phyloP scores from a whole-genome alignment of 495 filamentous ascomycete genomes.

The Alectoria sarmentosa region DNA sequence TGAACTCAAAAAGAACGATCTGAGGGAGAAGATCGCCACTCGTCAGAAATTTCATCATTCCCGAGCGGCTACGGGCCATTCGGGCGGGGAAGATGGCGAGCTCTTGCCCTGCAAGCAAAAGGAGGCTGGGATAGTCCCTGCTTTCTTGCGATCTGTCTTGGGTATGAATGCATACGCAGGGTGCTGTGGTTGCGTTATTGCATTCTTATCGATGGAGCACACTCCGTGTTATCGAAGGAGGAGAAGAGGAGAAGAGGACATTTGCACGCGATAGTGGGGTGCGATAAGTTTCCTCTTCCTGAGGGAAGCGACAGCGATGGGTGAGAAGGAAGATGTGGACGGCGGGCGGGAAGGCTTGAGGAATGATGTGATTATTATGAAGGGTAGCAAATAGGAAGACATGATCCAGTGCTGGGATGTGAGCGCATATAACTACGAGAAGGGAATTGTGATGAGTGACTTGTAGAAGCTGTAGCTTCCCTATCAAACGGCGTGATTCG shows the following conservation, averaged over 20 bases:
- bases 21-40: no score
- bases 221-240: background rate
- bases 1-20: background rate
- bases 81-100: constrained; percentile 3
- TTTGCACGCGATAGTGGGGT: background rate
- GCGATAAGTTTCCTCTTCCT: background rate
- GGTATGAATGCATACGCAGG: constrained; percentile 7
- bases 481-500: background rate
- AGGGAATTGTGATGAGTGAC: constrained; percentile 5
- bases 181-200: background rate
- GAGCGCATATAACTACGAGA: background rate
- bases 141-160: background rate
- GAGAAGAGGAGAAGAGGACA: background rate
- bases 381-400: background rate
- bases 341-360: constrained; percentile 3
- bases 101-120: background rate
- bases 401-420: constrained; percentile 3
- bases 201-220: background rate
- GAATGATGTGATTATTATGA: background rate
- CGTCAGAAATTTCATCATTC: constrained; percentile 1
- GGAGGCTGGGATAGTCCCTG: background rate
- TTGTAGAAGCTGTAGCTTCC: background rate
- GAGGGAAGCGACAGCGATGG: constrained; percentile 2
- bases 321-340: background rate
- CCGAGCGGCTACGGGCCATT: constrained; percentile 4